Conservation (phyloP, 257 asterid species). For the Lycium ferocissimum region DNA sequence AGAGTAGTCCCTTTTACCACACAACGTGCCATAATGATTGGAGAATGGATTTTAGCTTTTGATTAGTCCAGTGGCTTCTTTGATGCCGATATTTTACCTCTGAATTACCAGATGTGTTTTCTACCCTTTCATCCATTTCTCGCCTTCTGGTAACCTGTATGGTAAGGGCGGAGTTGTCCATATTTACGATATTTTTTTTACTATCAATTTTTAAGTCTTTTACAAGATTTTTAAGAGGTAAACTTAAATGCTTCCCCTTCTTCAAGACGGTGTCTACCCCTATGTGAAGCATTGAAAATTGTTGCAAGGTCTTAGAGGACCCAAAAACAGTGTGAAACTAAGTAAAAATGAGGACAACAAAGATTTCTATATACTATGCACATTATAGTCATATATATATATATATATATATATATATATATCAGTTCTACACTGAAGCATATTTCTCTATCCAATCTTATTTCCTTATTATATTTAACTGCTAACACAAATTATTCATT, state of each 20-base stretch:
- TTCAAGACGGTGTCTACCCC: not conserved
- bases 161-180: not conserved
- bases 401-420: too few relatives aligned
- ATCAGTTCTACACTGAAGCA: not conserved
- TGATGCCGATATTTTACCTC: not conserved
- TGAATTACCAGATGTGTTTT: not conserved
- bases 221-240: not conserved
- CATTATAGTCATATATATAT: not conserved
- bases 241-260: not conserved
- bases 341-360: not conserved
- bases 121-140: not conserved
- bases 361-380: too few relatives aligned
- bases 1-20: slow-evolving; percentile 10
- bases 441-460: slow-evolving; percentile 18
- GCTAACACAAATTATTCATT: not conserved
- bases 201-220: not conserved
- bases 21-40: not conserved
- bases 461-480: not conserved
- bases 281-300: not conserved
- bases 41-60: slow-evolving; percentile 3
- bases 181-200: not conserved
- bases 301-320: slow-evolving; percentile 6
- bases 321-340: not conserved
- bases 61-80: slow-evolving; percentile 5
- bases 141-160: slow-evolving; percentile 10